These are phyloP conservation scores for Huntiella decipiens DNA, from an alignment of 2,329 filamentous ascomycete genomes.

Conservation along the genomic window DNA sequence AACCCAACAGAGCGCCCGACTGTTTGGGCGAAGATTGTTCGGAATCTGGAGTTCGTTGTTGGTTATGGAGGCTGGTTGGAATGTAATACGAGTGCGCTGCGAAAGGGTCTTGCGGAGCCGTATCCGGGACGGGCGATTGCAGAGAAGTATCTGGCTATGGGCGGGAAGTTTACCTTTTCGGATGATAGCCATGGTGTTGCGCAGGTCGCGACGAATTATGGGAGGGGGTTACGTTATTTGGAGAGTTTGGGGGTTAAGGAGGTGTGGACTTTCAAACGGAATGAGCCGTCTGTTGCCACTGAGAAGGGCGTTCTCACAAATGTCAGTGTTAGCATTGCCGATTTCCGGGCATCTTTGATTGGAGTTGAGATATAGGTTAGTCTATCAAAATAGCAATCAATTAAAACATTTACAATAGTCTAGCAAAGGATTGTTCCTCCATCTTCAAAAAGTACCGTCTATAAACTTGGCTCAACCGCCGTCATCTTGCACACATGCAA, in stretches of 20 bases:
- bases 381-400: too few species aligned
- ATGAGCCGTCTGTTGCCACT: constrained; percentile 15
- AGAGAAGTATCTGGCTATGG: constrained; percentile 49
- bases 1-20: constrained; percentile 36
- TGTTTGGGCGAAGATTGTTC: constrained; percentile 55
- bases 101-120: constrained; percentile 79
- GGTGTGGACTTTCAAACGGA: constrained; percentile 37
- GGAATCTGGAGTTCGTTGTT: constrained; percentile 55
- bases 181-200: constrained; percentile 85
- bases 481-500: too few species aligned
- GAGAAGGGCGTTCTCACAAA: constrained; percentile 23
- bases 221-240: constrained; percentile 49
- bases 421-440: too few species aligned
- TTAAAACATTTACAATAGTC: too few species aligned
- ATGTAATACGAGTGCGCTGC: constrained; percentile 68
- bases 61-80: constrained; percentile 70
- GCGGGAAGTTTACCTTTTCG: constrained; percentile 72
- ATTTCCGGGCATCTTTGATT: constrained; percentile 20
- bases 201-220: constrained; percentile 77
- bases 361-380: too few species aligned
- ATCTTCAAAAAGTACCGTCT: too few species aligned
- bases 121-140: constrained; percentile 71
- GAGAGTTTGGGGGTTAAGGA: constrained; percentile 43
- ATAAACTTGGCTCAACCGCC: too few species aligned
- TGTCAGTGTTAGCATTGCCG: constrained; percentile 23